Percentiles rank a stretch among this genome's conserved stretches.
Conservation (phyloP, 163 green algal species). For the Volvox carteri region DNA sequence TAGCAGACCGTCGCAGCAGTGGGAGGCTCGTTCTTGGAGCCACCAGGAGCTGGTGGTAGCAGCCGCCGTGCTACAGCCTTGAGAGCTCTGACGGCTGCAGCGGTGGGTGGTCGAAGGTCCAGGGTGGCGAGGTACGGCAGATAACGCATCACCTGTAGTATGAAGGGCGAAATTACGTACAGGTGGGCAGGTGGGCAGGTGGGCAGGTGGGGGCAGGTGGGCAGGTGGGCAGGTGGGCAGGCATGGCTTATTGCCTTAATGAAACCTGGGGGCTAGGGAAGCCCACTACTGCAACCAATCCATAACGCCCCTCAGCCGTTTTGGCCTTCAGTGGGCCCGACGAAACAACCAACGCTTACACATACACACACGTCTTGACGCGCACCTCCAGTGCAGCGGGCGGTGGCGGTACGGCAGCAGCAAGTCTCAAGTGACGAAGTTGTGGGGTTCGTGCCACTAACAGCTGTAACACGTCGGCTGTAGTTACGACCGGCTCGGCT, state of each 20-base stretch:
- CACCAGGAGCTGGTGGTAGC: background rate
- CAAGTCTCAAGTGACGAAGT: background rate
- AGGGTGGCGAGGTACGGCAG: background rate
- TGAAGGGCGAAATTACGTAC: background rate
- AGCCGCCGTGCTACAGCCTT: background rate
- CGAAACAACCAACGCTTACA: too few species aligned
- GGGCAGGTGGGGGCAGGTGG: slow-evolving; percentile 46
- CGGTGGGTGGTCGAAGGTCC: background rate
- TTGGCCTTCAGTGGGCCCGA: too few species aligned
- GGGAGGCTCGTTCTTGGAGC: too few species aligned
- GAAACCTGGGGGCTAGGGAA: too few species aligned
- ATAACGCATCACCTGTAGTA: background rate
- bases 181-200: slow-evolving; percentile 60
- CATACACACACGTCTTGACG: background rate
- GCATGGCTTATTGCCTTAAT: too few species aligned
- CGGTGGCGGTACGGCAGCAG: background rate
- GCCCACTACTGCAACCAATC: too few species aligned
- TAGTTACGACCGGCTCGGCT: background rate
- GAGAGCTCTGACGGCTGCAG: background rate
- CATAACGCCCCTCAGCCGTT: too few species aligned
- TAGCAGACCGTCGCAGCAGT: background rate
- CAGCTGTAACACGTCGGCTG: background rate
- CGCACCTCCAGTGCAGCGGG: background rate
- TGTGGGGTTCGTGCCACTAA: background rate
- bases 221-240: background rate